Evolutionary conservation across 768 basidiomycete species (phyloP), one percentile per base, ranked within the genome.

Genomic region (Dentipellis sp.): DNA sequence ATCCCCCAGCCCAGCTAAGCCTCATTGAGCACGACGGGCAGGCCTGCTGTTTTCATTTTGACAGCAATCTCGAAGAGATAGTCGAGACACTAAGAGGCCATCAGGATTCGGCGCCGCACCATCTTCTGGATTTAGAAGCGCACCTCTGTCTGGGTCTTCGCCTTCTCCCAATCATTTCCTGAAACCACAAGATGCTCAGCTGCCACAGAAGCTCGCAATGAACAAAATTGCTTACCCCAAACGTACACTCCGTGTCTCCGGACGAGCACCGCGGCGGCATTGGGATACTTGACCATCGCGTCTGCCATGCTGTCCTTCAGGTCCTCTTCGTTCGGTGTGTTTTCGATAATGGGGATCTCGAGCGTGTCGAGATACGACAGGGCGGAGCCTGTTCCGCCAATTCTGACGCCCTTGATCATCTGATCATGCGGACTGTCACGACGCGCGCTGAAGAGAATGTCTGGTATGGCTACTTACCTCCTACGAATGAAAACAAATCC

Each of bases 391-490:
- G 77, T 83, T 10, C 92, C 91, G 5, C 80, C 87, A 14, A 83
- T 66, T 10, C 90, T 79, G 46, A 94, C 80, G 21, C 91, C 92
- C 68, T 94, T 94, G 67, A 94, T 94, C 92, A 94, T 94, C 83
- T 94, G 52, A 19, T 45, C 29, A 29, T 29, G 29, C 29, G 29
- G 6, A 29, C 29, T 29, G 29, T 29, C 29, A 29, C 29, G 29
- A 6, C 29, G 29, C 29, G 29, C 29, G 29, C 29, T 29, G 29
- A 29, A 6, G 29, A 29, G 29, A 29, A 29, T 29, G 29, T 29
- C 29, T 29, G 29, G 29, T 29, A 29, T 48, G 10, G 11, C 34
- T 19, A 53, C 46, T 34, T 52, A 48, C 50, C 37, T 39, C 23
- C 49, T 35, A 57, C 48, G 36, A 56, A 52, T 17, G 14, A 39